These are phyloP conservation scores for Circinella umbellata DNA, from an alignment of 371 early-diverging fungal genomes.

Conservation along the genomic window DNA sequence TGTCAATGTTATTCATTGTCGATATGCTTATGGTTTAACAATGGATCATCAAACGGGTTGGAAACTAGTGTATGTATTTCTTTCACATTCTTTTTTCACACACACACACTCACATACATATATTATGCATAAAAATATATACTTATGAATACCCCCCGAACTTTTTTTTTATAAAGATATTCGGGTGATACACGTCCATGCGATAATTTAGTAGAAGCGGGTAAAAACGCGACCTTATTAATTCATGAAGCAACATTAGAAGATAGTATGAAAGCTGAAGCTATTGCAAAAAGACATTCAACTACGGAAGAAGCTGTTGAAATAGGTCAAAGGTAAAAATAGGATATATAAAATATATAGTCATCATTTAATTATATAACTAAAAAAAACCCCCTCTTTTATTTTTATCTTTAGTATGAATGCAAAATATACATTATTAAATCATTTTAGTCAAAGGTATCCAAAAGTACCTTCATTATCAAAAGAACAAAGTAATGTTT, in stretches of 20 bases:
- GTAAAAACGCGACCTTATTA: slow-evolving; percentile 76
- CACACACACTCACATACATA: neutral
- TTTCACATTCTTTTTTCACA: neutral
- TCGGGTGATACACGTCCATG: slow-evolving; percentile 99
- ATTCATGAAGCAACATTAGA: slow-evolving; percentile 98
- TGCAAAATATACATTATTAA: slow-evolving; percentile 85
- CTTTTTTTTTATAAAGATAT: slow-evolving; percentile 53
- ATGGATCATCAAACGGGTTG: slow-evolving; percentile 68
- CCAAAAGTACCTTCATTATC: slow-evolving; percentile 75
- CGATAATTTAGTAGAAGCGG: slow-evolving; percentile 72
- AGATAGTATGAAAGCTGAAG: slow-evolving; percentile 81
- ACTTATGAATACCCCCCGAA: neutral
- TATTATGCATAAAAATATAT: neutral
- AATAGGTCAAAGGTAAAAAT: slow-evolving; percentile 76
- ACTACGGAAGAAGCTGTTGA: slow-evolving; percentile 91
- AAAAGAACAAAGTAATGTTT: slow-evolving; percentile 55
- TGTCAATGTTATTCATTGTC: slow-evolving; percentile 82
- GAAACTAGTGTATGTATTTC: slow-evolving; percentile 63
- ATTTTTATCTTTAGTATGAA: slow-evolving; percentile 64
- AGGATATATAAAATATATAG: too few species aligned
- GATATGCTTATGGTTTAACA: slow-evolving; percentile 79
- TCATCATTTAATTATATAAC: too few species aligned
- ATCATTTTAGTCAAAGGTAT: slow-evolving; percentile 99
- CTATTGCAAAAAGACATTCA: slow-evolving; percentile 86
- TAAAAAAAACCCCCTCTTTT: too few species aligned